Base-by-base conservation (phyloP, 805 yeast species). In the Pichia thaimueangensis region DNA sequence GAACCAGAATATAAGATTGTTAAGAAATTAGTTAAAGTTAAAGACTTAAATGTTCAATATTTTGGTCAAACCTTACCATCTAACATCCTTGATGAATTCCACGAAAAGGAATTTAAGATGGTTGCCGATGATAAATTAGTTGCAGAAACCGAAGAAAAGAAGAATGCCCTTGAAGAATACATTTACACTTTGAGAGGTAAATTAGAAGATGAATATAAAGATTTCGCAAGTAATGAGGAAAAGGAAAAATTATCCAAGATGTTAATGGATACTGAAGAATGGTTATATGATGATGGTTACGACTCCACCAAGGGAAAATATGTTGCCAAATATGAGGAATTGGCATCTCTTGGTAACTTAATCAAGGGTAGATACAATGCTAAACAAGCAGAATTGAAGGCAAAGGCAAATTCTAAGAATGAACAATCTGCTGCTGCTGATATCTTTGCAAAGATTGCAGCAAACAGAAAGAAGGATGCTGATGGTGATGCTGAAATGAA, bases 151-250 rank as follows among this genome's bases (percentile, higher is more conserved):
- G 97, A 93, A 75, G 97, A 93, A 72, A 87, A 88, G 69, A 93
- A 93, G 83, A 93, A 93, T 67, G 93, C 96, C 52, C 76, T 93
- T 49, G 98, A 93, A 76, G 99, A 93, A 76, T 93, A 93, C 76
- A 93, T 93, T 60, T 93, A 93, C 71, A 95, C 87, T 59, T 80
- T 91, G 69, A 85, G 98, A 73, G 95, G 95, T 65, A 93, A 93
- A 74, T 75, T 93, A 60, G 97, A 89, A 47, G 98, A 88, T 44
- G 81, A 80, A 57, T 91, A 91, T 65, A 76, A 85, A 54, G 80
- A 73, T 57, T 93, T 89, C 63, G 96, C 97, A 45, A 75, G 84
- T 53, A 94, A 83, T 47, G 87, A 80, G 59, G 98, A 93, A 77
- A 91, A 91, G 78, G 71, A 69, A 51, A 84, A 76, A 61, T 74